These are phyloP conservation scores for Dendrobium catenatum DNA, from an alignment of 106 monocot genomes.

Conservation along the genomic window DNA sequence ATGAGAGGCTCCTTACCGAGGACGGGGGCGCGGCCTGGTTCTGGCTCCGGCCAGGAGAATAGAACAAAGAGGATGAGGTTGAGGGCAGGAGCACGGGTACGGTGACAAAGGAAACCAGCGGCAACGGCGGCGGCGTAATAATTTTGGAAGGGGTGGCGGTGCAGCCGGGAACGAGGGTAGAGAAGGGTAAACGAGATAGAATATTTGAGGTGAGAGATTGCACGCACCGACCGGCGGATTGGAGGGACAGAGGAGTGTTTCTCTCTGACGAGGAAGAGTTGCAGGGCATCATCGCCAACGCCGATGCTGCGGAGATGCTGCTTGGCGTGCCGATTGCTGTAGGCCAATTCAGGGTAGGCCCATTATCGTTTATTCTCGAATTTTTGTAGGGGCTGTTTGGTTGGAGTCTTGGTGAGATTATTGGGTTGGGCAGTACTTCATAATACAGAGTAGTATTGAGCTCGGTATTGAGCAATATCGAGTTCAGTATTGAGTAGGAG, in stretches of 20 bases:
- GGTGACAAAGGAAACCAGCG: constrained; percentile 3
- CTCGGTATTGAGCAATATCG: too few relatives aligned
- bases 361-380: too few relatives aligned
- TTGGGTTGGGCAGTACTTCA: too few relatives aligned
- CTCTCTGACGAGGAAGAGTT: constrained; percentile 12
- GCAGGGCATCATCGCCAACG: constrained; percentile 14
- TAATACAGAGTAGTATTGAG: too few relatives aligned
- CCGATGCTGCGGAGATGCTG: not conserved
- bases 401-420: too few relatives aligned
- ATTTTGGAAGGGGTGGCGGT: not conserved
- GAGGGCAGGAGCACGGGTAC: constrained; percentile 17
- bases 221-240: constrained; percentile 13
- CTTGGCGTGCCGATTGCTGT: not conserved
- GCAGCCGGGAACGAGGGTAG: constrained; percentile 11
- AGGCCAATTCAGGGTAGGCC: not conserved
- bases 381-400: too few relatives aligned
- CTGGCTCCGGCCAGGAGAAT: constrained; percentile 7
- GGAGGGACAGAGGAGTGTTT: constrained; percentile 5
- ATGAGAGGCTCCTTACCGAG: constrained; percentile 35
- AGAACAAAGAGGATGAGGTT: constrained; percentile 13
- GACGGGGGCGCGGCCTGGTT: constrained; percentile 15
- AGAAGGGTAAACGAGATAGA: constrained; percentile 25
- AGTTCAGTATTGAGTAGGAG: too few relatives aligned
- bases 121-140: not conserved
- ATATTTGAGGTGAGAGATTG: constrained; percentile 27